A percentile compares a stretch with the other conserved stretches of the same genome.
phyloP scores from a whole-genome alignment of 2,329 filamentous ascomycete species.

The Arthrobotrys entomopaga region DNA sequence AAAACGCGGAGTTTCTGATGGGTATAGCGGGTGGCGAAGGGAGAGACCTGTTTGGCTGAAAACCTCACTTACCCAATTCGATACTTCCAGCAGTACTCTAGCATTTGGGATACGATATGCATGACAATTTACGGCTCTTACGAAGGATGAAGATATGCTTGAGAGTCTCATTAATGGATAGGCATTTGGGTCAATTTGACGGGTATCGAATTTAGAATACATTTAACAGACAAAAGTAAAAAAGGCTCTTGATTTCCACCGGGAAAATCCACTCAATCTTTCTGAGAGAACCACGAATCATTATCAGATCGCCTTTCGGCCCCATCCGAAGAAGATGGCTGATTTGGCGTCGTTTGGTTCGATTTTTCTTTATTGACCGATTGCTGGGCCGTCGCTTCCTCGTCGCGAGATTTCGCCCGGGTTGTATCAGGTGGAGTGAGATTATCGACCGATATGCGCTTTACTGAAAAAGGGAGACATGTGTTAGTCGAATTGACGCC shows the following conservation, averaged over 20 bases:
- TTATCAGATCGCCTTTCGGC: background rate
- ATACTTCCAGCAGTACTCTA: no score
- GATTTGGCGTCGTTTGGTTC: background rate
- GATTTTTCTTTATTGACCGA: background rate
- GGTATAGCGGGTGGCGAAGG: slow-evolving; percentile 55
- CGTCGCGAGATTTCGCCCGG: background rate
- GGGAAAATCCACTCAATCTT: background rate
- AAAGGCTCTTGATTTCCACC: background rate
- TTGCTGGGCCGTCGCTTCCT: background rate
- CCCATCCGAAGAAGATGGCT: background rate
- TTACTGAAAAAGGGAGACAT: slow-evolving; percentile 19
- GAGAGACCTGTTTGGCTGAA: slow-evolving; percentile 49
- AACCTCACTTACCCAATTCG: no score
- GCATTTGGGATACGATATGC: no score
- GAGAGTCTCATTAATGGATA: no score
- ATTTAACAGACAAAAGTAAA: no score
- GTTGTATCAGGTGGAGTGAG: slow-evolving; percentile 37
- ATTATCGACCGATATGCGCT: slow-evolving; percentile 39
- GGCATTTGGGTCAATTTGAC: no score
- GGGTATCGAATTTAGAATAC: no score
- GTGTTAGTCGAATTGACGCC: background rate
- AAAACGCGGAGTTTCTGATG: slow-evolving; percentile 57
- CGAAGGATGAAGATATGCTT: no score
- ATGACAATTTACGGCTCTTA: no score
- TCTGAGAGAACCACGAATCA: background rate